These are phyloP conservation scores for Boletus mariae DNA, from an alignment of 1,284 basidiomycete genomes.

Conservation along the genomic window DNA sequence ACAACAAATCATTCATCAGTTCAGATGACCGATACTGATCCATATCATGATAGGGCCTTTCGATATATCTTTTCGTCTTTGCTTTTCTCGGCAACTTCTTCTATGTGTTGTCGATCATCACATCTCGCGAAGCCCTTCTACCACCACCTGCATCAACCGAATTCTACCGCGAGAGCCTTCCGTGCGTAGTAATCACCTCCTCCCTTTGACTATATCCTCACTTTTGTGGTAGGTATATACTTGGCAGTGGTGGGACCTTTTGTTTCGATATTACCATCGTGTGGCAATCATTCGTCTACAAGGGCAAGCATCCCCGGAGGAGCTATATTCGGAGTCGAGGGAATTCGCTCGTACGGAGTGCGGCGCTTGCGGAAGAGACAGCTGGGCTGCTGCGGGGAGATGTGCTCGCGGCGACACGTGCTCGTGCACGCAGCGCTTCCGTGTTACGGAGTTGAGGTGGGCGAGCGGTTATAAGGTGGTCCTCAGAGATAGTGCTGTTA, in stretches of 20 bases:
- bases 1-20: slow-evolving; percentile 6
- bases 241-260: slow-evolving; percentile 86
- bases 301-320: slow-evolving; percentile 33
- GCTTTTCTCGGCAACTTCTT: slow-evolving; percentile 90
- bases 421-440: slow-evolving; percentile 5
- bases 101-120: slow-evolving; percentile 83
- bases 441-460: slow-evolving; percentile 21
- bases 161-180: slow-evolving; percentile 70
- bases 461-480: too few relatives aligned
- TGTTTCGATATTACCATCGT: slow-evolving; percentile 88
- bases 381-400: slow-evolving; percentile 45
- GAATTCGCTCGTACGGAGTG: slow-evolving; percentile 26
- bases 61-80: slow-evolving; percentile 88
- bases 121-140: slow-evolving; percentile 53
- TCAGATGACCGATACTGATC: slow-evolving; percentile 10
- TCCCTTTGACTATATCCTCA: slow-evolving; percentile 8
- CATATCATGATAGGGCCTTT: slow-evolving; percentile 60
- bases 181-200: slow-evolving; percentile 46
- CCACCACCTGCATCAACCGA: slow-evolving; percentile 53
- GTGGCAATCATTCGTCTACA: slow-evolving; percentile 54
- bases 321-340: slow-evolving; percentile 29
- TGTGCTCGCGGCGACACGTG: slow-evolving; percentile 25
- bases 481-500: too few relatives aligned
- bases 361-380: slow-evolving; percentile 40
- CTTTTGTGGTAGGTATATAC: slow-evolving; percentile 57